Base-by-base conservation (phyloP, 2,329 filamentous ascomycete species). In the Claviceps pazoutovae region DNA sequence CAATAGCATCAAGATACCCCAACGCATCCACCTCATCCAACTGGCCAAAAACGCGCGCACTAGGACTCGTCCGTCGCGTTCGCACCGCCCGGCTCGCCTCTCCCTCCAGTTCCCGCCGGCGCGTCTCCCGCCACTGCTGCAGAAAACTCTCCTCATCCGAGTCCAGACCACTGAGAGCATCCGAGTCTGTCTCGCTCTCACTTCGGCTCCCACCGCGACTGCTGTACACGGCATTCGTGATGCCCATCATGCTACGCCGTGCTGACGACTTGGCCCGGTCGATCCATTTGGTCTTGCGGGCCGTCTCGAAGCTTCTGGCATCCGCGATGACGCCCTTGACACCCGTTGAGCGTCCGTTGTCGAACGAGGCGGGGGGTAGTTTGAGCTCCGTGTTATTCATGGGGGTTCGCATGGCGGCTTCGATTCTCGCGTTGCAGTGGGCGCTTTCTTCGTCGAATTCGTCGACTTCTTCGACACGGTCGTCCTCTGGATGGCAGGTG, bases 1-100 rank as follows among this genome's bases (percentile, higher is more conserved):
- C 93, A 59, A 97, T 88, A 51, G 91, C 90, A 67, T 97, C 90
- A n/a, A 98, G 77, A 62, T 95, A 98, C 17, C 90, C 93, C 57
- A 85, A 74, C 7, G 88, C 91, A 71, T 97, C 90, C 1, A 97
- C 93, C 54, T 81, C 78, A 55, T 90, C 84, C 56, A 97, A 72
- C 13, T 77, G 79, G 21, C 93, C 93, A 64, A 86, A 97, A 53
- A 84, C 74, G 57, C 86, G 75, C 56, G 85, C 79, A 60, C 84
- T 89, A 1, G 88, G 88, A 65, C 84, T 91, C 50, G 80, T 84
- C 61, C 83, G 80, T 61, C 85, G 74, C 56, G 75, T 85, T 55
- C 76, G 76, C 48, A 81, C 74, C 58, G 74, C 67, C 56, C 64
- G 64, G 57, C 67, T 75, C 54, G 75, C 71, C 64, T 83, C 74